phyloP scores from a whole-genome alignment of 2,329 filamentous ascomycete species.

The Chaetomiaceae sp. region DNA sequence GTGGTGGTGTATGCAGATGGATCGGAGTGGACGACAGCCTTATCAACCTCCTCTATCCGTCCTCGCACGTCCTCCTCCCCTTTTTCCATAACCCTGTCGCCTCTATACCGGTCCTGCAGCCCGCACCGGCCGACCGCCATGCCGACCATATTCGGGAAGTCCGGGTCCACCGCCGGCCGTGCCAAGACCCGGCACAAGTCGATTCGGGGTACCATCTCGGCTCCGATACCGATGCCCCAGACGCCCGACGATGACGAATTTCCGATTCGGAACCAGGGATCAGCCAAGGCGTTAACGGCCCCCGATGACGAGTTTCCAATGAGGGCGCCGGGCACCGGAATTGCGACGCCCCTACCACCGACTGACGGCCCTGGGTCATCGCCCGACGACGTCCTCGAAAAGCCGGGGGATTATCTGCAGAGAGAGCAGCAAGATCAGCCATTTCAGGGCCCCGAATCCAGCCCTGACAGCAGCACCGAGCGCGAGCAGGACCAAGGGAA shows the following conservation, averaged over 20 bases:
- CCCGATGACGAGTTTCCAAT: slow-evolving; percentile 32
- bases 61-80: slow-evolving; percentile 8
- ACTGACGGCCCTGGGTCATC: slow-evolving; percentile 16
- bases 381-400: slow-evolving; percentile 13
- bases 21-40: slow-evolving; percentile 21
- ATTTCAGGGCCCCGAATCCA: not conserved
- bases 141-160: slow-evolving; percentile 42
- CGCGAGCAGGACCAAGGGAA: slow-evolving; percentile 7
- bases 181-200: slow-evolving; percentile 41
- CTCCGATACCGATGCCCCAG: slow-evolving; percentile 53
- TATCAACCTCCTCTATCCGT: slow-evolving; percentile 20
- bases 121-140: slow-evolving; percentile 34
- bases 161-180: slow-evolving; percentile 38
- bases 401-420: not conserved
- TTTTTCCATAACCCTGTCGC: slow-evolving; percentile 18
- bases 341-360: slow-evolving; percentile 32
- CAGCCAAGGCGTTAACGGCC: slow-evolving; percentile 34
- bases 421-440: slow-evolving; percentile 9
- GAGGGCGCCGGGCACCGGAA: slow-evolving; percentile 30
- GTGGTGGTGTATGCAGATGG: slow-evolving; percentile 29
- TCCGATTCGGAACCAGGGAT: slow-evolving; percentile 44
- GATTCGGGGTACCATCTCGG: slow-evolving; percentile 58
- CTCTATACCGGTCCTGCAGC: not conserved
- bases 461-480: not conserved
- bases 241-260: slow-evolving; percentile 51